These are phyloP conservation scores for Stylonectria norvegica DNA, from an alignment of 2,329 filamentous ascomycete species.

Conservation along the genomic window DNA sequence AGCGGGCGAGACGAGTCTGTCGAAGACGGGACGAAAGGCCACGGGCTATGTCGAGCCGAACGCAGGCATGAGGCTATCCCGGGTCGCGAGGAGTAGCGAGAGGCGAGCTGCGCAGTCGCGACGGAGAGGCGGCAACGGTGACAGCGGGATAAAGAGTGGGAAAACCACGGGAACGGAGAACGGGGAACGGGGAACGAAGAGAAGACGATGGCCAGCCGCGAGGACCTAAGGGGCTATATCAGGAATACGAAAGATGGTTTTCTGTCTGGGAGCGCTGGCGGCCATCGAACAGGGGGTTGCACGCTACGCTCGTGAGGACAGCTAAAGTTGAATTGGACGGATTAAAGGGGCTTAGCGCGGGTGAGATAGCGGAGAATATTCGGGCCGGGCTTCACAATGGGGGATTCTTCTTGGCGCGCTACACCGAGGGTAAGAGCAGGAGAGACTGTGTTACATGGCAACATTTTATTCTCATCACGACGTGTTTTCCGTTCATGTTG, in stretches of 20 bases:
- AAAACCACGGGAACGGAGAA: slow-evolving; percentile 4
- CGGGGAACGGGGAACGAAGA: slow-evolving; percentile 6
- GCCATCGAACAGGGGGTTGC: slow-evolving; percentile 23
- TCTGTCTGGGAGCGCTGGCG: slow-evolving; percentile 16
- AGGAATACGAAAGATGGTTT: slow-evolving; percentile 25
- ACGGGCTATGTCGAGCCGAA: slow-evolving; percentile 18
- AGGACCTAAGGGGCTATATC: slow-evolving; percentile 19
- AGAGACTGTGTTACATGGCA: no score
- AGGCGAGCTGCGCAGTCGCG: slow-evolving; percentile 1
- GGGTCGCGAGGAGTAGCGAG: slow-evolving; percentile 4
- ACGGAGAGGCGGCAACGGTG: neutral
- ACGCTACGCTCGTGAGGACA: slow-evolving; percentile 16
- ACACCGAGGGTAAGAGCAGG: no score
- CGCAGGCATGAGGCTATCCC: slow-evolving; percentile 26
- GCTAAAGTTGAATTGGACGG: slow-evolving; percentile 24
- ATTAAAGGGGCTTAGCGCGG: slow-evolving; percentile 18
- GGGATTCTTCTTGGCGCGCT: no score
- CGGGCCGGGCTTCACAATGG: no score
- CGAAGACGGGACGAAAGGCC: slow-evolving; percentile 15
- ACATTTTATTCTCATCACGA: no score
- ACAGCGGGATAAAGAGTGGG: neutral
- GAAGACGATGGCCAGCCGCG: slow-evolving; percentile 13
- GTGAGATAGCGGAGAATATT: slow-evolving; percentile 10
- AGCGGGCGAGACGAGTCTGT: slow-evolving; percentile 5
- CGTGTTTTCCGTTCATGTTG: no score